These are phyloP conservation scores for Cryptococcus jaspeensis DNA, from an alignment of 1,284 basidiomycete genomes.

Conservation along the genomic window DNA sequence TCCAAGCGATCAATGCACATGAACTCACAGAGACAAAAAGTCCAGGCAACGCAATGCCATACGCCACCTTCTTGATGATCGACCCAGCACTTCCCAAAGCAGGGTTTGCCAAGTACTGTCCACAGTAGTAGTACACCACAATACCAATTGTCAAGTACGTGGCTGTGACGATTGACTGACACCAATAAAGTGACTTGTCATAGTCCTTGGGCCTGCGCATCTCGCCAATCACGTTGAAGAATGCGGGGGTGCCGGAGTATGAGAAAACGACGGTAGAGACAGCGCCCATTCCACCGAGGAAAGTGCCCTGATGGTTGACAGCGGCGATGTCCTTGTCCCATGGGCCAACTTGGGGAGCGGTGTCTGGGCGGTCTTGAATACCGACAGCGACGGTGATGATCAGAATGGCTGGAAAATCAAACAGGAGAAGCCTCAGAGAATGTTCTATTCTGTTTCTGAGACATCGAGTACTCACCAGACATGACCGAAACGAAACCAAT, in stretches of 20 bases:
- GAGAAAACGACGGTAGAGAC: slow-evolving; percentile 38
- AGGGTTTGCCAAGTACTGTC: slow-evolving; percentile 34
- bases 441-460: too few relatives aligned
- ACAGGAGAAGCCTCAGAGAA: too few relatives aligned
- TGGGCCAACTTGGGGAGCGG: slow-evolving; percentile 17
- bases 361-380: slow-evolving; percentile 36
- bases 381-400: slow-evolving; percentile 38
- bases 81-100: slow-evolving; percentile 48
- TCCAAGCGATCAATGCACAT: slow-evolving; percentile 3
- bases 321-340: slow-evolving; percentile 24
- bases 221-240: slow-evolving; percentile 45
- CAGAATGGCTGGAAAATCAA: slow-evolving; percentile 25
- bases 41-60: slow-evolving; percentile 46
- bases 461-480: neutral
- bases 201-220: slow-evolving; percentile 30
- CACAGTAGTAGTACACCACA: slow-evolving; percentile 42
- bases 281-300: slow-evolving; percentile 31
- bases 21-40: slow-evolving; percentile 18
- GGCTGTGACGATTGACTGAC: slow-evolving; percentile 31
- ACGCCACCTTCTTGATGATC: slow-evolving; percentile 46
- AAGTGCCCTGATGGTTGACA: slow-evolving; percentile 19
- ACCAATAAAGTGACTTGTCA: slow-evolving; percentile 23
- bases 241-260: slow-evolving; percentile 31
- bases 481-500: slow-evolving; percentile 37
- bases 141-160: slow-evolving; percentile 39